Base-by-base conservation (phyloP, 2,329 filamentous ascomycete genomes). In the Epicoccum nigrum region DNA sequence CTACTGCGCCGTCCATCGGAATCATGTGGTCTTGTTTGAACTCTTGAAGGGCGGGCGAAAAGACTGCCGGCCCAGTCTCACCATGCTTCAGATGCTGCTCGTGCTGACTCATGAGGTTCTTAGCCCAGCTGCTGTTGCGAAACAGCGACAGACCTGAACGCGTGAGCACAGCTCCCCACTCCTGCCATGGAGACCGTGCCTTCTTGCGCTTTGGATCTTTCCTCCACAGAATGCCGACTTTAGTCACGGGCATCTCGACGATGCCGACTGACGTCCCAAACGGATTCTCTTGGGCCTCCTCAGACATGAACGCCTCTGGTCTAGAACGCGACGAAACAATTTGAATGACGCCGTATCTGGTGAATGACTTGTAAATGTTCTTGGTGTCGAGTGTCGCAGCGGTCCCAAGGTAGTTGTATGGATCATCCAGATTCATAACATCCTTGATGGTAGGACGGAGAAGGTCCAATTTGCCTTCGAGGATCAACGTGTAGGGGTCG, bases 111-210 rank as follows among this genome's bases (percentile, higher is more conserved):
- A 97, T 92, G 58, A 99, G 75, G 51, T 83, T 89, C 73, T 96
- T 97, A 27, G 96, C 86, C 93, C 94, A 99, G 16, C 86, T 81
- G 4, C 91, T 88, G 69, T 97, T 97, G 51, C 90, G 87, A 77
- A 97, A 99, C 73, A 99, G 91, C 72, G 97, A 99, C 7, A 99
- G 83, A 67, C 97, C 93, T 5, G 94, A 95, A n/a, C 93, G 91
- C 0, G 94, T 99, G 23, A 99, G 81, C 51, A 99, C 89, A 19
- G 92, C 94, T 44, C 94, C 94, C 94, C 94, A 99, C 80, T 99
- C 94, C 69, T 97, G 93, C 94, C 94, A 99, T 1, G 94, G 93
- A 9, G 93, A 97, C 34, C 93, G 84, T 0, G 92, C 88, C 74
- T 95, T 96, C 76, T 94, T 93, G 76, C 93, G 96, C 76, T 96